Conservation (phyloP, 2,329 filamentous ascomycete species). For the Neurospora sp. region DNA sequence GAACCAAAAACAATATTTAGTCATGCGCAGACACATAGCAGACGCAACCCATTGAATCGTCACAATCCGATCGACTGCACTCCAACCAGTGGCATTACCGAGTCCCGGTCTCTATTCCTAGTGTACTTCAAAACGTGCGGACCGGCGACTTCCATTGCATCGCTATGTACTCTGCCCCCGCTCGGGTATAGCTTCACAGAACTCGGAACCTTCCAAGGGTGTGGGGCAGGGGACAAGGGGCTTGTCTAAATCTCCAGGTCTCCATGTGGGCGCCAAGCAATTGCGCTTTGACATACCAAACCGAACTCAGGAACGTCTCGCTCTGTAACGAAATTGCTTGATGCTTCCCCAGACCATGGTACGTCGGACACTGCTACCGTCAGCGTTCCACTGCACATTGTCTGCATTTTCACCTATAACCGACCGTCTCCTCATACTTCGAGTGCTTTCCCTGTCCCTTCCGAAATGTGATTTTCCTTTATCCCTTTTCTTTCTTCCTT, state of each 20-base stretch:
- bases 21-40: not conserved
- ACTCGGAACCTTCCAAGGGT: not conserved
- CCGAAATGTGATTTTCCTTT: not conserved
- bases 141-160: not conserved
- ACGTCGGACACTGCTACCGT: not conserved
- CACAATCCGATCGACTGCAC: not conserved
- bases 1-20: not conserved
- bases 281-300: not conserved
- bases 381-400: not conserved
- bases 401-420: not conserved
- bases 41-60: not conserved
- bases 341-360: not conserved
- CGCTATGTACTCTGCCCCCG: not conserved
- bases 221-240: not conserved
- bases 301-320: not conserved
- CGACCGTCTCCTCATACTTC: not conserved
- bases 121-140: not conserved
- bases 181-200: not conserved
- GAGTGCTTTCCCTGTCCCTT: not conserved
- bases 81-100: not conserved
- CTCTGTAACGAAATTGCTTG: not conserved
- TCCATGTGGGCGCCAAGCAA: not conserved
- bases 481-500: not conserved
- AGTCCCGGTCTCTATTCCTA: not conserved
- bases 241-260: not conserved